phyloP scores from a whole-genome alignment of 371 early-diverging fungal genomes.

The Zychaea mexicana region DNA sequence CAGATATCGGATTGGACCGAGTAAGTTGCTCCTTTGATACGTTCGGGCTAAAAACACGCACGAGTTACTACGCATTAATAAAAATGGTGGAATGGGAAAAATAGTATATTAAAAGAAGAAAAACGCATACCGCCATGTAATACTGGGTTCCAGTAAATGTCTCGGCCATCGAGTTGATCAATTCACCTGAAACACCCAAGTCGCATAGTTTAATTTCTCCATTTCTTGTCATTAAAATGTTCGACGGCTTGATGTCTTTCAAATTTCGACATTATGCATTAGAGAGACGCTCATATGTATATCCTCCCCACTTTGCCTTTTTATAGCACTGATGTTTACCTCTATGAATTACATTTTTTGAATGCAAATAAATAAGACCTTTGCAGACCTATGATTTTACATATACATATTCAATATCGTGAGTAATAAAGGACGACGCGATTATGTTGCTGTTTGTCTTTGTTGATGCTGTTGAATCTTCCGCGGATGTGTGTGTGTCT shows the following conservation, averaged over 20 bases:
- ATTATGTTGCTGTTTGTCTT: too few species aligned
- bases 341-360: constrained; percentile 86
- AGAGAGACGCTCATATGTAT: not conserved
- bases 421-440: too few species aligned
- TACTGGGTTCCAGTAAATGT: constrained; percentile 96
- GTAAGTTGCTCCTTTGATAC: constrained; percentile 90
- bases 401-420: not conserved
- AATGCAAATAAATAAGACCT: constrained; percentile 78
- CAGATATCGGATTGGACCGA: constrained; percentile 92
- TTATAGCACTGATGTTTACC: constrained; percentile 27
- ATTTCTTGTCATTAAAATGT: constrained; percentile 79
- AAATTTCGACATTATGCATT: not conserved
- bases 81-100: too few species aligned
- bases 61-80: too few species aligned
- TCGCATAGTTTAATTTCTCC: constrained; percentile 96
- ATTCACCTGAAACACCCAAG: constrained; percentile 91
- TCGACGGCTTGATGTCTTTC: constrained; percentile 91
- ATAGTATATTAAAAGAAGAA: too few species aligned
- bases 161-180: constrained; percentile 88
- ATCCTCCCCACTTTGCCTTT: not conserved
- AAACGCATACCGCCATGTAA: constrained; percentile 97
- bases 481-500: too few species aligned
- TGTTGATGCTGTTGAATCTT: too few species aligned
- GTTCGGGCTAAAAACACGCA: constrained; percentile 90
- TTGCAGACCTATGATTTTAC: constrained; percentile 56